Evolutionary conservation across 2,329 filamentous ascomycete genomes (phyloP).

Genomic region (Beauveria caledonica): DNA sequence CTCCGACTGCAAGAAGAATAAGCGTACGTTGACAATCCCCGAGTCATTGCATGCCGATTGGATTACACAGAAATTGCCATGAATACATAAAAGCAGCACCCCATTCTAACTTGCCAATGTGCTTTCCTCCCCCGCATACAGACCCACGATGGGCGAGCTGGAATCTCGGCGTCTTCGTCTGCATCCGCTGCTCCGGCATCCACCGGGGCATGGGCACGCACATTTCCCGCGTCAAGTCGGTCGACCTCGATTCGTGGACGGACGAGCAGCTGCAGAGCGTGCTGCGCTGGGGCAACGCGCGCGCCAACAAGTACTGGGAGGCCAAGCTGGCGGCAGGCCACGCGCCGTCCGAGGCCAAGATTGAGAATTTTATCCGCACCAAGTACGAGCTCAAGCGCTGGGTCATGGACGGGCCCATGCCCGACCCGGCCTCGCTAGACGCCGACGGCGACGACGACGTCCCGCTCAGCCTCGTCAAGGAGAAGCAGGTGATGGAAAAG

Average conservation of each 20-base stretch:
- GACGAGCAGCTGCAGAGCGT: conserved; percentile 95
- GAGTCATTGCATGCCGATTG: not conserved
- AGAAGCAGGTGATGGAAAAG: conserved; percentile 56
- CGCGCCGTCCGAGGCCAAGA: conserved; percentile 91
- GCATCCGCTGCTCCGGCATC: conserved; percentile 96
- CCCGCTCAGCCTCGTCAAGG: conserved; percentile 52
- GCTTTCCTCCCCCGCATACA: conserved; percentile 26
- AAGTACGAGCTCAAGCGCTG: conserved; percentile 99
- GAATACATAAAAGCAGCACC: conserved; percentile 6
- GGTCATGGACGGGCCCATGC: conserved; percentile 96
- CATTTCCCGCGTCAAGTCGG: conserved; percentile 95
- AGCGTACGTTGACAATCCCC: conserved; percentile 53
- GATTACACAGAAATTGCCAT: not conserved
- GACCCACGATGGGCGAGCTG: conserved; percentile 98
- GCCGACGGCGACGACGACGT: conserved; percentile 80
- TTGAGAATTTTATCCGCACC: conserved; percentile 98
- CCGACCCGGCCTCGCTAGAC: conserved; percentile 83
- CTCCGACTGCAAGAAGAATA: conserved; percentile 98
- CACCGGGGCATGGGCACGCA: conserved; percentile 98
- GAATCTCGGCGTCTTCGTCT: conserved; percentile 96
- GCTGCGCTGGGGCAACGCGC: conserved; percentile 88
- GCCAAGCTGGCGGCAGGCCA: conserved; percentile 85
- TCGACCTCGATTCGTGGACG: conserved; percentile 96
- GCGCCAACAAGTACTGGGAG: conserved; percentile 99
- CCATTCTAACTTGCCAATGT: conserved; percentile 10